Percentiles rank a stretch among this genome's conserved stretches.
These are phyloP conservation scores for Arabis hirsuta DNA, from an alignment of 345 rosid species.

Conservation along the genomic window DNA sequence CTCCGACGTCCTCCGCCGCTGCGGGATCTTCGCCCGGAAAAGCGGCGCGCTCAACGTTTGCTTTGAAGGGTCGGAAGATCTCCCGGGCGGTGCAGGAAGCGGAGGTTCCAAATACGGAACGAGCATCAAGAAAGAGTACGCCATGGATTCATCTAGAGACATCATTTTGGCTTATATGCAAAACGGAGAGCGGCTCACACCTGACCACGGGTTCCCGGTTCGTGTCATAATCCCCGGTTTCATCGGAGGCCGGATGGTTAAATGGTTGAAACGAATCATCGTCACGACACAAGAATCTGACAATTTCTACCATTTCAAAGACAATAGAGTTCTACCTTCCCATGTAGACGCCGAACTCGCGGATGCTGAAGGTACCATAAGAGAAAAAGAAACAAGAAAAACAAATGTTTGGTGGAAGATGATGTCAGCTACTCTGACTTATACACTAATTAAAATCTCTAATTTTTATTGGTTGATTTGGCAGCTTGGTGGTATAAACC, in stretches of 20 bases:
- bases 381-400: constrained; percentile 10
- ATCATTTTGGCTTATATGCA: constrained; percentile 91
- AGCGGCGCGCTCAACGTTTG: constrained; percentile 73
- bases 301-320: constrained; percentile 74
- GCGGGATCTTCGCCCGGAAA: constrained; percentile 64
- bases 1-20: constrained; percentile 58
- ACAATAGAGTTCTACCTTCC: constrained; percentile 85
- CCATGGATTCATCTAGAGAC: constrained; percentile 87
- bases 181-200: constrained; percentile 75
- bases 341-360: constrained; percentile 87
- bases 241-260: constrained; percentile 95
- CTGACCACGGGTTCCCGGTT: constrained; percentile 94
- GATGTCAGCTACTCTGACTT: constrained; percentile 3
- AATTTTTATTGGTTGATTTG: neutral
- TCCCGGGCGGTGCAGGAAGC: constrained; percentile 89
- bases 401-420: constrained; percentile 17
- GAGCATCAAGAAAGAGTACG: constrained; percentile 63
- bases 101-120: constrained; percentile 94
- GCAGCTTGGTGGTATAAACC: constrained; percentile 98
- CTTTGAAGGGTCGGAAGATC: constrained; percentile 91
- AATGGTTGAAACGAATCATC: constrained; percentile 80
- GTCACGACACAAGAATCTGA: constrained; percentile 78
- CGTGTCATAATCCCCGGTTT: constrained; percentile 84
- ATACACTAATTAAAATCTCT: neutral
- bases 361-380: constrained; percentile 69